Percentiles rank a stretch among this genome's conserved stretches.
Evolutionary conservation across 1,139 yeast species (phyloP).

Genomic region (Debaryomyces robertsiae): DNA sequence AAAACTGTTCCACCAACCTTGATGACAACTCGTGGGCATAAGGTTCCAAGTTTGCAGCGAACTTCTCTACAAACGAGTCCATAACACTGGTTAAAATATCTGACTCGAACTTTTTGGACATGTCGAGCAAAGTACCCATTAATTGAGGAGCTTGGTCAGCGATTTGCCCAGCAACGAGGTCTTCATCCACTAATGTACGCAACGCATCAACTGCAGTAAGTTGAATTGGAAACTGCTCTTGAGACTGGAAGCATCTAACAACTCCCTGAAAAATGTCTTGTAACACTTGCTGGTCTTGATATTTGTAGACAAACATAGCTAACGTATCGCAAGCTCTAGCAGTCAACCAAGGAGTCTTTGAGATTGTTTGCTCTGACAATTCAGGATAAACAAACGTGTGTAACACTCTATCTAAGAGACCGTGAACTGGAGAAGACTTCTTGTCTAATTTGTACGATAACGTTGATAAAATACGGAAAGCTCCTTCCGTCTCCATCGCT

Average conservation of each 20-base stretch:
- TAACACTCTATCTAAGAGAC: constrained; percentile 49
- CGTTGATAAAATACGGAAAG: constrained; percentile 51
- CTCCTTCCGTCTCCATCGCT: constrained; percentile 53
- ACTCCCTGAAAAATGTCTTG: constrained; percentile 49
- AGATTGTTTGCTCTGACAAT: constrained; percentile 33
- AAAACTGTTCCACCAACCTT: constrained; percentile 51
- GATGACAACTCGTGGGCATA: constrained; percentile 53
- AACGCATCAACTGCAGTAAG: constrained; percentile 59
- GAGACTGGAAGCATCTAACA: constrained; percentile 44
- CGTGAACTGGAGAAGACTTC: constrained; percentile 43
- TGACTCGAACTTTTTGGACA: constrained; percentile 53
- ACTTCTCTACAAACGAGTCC: constrained; percentile 59
- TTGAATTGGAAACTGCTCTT: constrained; percentile 51
- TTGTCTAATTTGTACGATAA: constrained; percentile 45
- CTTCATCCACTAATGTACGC: constrained; percentile 51
- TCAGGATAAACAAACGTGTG: constrained; percentile 52
- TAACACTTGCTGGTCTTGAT: constrained; percentile 42
- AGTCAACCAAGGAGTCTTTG: constrained; percentile 48
- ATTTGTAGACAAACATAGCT: constrained; percentile 46
- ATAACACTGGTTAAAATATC: constrained; percentile 57
- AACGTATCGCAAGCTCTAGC: constrained; percentile 60
- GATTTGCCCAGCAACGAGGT: constrained; percentile 47
- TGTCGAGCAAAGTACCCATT: constrained; percentile 53
- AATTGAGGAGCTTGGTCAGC: constrained; percentile 54
- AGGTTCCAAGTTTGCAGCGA: constrained; percentile 56